Conservation (phyloP, 129 eudicot genomes). For the Deinandra increscens region DNA sequence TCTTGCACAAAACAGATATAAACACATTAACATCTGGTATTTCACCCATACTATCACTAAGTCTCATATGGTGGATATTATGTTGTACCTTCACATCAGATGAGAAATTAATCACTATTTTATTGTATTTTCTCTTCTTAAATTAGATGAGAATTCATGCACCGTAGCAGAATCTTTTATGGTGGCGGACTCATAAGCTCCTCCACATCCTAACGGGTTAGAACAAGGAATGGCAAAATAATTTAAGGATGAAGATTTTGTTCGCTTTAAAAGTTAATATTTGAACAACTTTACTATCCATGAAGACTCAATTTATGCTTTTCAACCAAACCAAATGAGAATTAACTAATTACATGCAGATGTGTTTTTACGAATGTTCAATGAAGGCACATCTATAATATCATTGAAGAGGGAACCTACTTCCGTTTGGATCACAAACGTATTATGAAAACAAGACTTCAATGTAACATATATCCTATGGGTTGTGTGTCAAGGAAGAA, state of each 20-base stretch:
- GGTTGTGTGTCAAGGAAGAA: too few species aligned
- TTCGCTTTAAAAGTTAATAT: conserved; percentile 63
- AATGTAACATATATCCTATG: not conserved
- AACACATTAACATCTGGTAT: conserved; percentile 1
- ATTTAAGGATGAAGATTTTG: conserved; percentile 57
- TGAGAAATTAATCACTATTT: conserved; percentile 83
- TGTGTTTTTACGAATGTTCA: not conserved
- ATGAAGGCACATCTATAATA: not conserved
- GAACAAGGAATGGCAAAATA: not conserved
- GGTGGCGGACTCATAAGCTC: conserved; percentile 95
- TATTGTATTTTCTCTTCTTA: conserved; percentile 68
- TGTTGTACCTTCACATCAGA: conserved; percentile 81
- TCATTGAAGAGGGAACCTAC: not conserved
- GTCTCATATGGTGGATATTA: not conserved
- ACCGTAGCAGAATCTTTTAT: conserved; percentile 82
- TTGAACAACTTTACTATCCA: not conserved
- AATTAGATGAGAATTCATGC: conserved; percentile 97
- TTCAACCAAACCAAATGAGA: conserved; percentile 12
- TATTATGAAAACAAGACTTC: not conserved
- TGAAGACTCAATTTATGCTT: not conserved
- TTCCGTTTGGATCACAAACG: not conserved
- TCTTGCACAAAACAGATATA: conserved; percentile 48
- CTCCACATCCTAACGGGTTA: conserved; percentile 73
- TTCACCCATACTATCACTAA: not conserved
- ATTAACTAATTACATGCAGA: not conserved